Conservation (phyloP, 2,329 filamentous ascomycete genomes). For the Lasiodiplodia sp. region DNA sequence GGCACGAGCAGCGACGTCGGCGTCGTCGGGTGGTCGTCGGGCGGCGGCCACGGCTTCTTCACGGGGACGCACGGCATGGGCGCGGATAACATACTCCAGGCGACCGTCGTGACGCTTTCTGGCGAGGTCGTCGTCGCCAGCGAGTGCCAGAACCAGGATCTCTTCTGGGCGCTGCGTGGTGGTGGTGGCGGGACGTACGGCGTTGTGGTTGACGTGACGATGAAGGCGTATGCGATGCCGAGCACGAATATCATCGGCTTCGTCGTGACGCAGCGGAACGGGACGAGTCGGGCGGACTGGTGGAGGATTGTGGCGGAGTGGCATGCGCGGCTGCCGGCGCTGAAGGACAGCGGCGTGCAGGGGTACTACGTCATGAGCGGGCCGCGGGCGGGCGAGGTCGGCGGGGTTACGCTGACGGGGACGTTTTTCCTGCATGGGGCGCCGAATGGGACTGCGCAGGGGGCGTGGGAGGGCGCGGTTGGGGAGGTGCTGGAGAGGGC, state of each 20-base stretch:
- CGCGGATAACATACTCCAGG: constrained; percentile 47
- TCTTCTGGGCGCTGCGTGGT: constrained; percentile 49
- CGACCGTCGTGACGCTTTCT: constrained; percentile 30
- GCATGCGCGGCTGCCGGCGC: background rate
- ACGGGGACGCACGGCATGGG: constrained; percentile 53
- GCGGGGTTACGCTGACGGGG: background rate
- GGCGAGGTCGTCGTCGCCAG: constrained; percentile 36
- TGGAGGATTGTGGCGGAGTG: background rate
- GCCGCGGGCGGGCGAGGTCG: background rate
- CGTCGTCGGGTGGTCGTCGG: constrained; percentile 51
- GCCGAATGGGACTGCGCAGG: background rate
- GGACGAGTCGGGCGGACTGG: background rate
- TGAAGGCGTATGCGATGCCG: constrained; percentile 44
- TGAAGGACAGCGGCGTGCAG: background rate
- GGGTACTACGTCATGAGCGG: background rate
- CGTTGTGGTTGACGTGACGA: constrained; percentile 36
- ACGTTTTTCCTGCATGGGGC: background rate
- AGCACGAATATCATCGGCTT: background rate
- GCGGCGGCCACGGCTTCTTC: constrained; percentile 64
- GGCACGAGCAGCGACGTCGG: background rate
- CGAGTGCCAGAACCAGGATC: constrained; percentile 42
- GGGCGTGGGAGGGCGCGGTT: background rate
- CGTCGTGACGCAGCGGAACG: background rate
- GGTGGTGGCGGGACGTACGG: constrained; percentile 43
- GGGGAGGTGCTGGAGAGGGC: background rate